phyloP scores from a whole-genome alignment of 225 moss, liverwort and hornwort genomes.

The Physcomitrellopsis africana region DNA sequence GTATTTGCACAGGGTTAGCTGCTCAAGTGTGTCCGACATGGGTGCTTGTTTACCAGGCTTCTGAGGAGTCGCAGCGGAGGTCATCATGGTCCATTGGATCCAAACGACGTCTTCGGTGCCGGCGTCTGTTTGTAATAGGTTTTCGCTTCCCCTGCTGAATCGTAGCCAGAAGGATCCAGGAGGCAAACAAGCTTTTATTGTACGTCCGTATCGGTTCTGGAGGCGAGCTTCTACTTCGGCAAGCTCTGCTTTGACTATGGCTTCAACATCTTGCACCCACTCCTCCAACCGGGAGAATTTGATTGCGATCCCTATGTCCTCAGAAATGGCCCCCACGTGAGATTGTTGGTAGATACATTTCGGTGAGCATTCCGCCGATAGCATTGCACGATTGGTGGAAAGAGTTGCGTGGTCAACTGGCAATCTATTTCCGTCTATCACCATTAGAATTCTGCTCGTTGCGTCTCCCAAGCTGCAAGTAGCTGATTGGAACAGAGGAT shows the following conservation, averaged over 20 bases:
- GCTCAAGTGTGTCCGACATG: constrained; percentile 41
- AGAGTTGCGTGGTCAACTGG: constrained; percentile 41
- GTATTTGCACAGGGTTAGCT: constrained; percentile 55
- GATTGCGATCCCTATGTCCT: no score
- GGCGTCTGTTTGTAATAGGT: constrained; percentile 34
- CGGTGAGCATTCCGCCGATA: no score
- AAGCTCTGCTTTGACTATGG: constrained; percentile 33
- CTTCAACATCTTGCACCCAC: no score
- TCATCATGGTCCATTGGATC: constrained; percentile 35
- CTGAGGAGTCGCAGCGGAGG: constrained; percentile 30
- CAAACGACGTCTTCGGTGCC: constrained; percentile 45
- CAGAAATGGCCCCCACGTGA: no score
- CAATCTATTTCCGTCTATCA: constrained; percentile 34
- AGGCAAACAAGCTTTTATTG: constrained; percentile 39
- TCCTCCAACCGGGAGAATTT: no score
- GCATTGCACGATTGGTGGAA: constrained; percentile 16
- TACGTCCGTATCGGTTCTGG: constrained; percentile 28
- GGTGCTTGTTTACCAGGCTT: constrained; percentile 39
- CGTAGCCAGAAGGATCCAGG: constrained; percentile 53
- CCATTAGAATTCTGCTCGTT: background rate
- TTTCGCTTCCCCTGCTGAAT: constrained; percentile 34
- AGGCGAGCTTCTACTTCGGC: constrained; percentile 26
- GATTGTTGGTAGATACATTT: no score
- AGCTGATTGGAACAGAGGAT: background rate
- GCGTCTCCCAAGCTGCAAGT: constrained; percentile 15